These are phyloP conservation scores for Lobosporangium transversale DNA, from an alignment of 192 early-diverging fungal species.

Conservation along the genomic window DNA sequence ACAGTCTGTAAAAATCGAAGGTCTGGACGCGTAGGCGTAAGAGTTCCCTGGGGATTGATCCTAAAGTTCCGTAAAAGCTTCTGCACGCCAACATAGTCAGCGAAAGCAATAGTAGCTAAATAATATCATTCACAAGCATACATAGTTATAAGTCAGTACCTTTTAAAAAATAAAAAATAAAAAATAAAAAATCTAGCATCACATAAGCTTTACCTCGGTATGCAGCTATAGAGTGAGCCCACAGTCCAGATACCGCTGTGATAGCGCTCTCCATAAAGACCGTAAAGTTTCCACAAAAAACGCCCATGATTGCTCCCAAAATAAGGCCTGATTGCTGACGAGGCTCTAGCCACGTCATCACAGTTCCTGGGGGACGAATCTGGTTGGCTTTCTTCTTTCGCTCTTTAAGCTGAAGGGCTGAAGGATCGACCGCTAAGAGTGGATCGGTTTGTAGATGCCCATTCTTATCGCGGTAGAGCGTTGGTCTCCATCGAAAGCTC, in stretches of 20 bases:
- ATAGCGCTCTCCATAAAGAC: slow-evolving; percentile 67
- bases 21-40: slow-evolving; percentile 65
- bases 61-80: slow-evolving; percentile 64
- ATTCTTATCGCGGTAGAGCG: slow-evolving; percentile 31
- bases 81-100: slow-evolving; percentile 71
- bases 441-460: slow-evolving; percentile 35
- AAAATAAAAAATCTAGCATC: neutral
- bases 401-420: slow-evolving; percentile 4
- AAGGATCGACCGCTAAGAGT: slow-evolving; percentile 8
- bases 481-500: slow-evolving; percentile 29
- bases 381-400: slow-evolving; percentile 4
- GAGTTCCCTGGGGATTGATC: slow-evolving; percentile 60
- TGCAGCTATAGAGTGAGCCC: slow-evolving; percentile 70
- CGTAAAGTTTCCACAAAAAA: slow-evolving; percentile 72
- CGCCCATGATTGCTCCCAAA: slow-evolving; percentile 67
- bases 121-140: no score
- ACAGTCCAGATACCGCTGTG: slow-evolving; percentile 70
- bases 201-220: slow-evolving; percentile 62
- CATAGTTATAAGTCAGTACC: slow-evolving; percentile 9
- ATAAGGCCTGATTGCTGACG: slow-evolving; percentile 80
- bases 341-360: slow-evolving; percentile 75
- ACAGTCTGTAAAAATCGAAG: slow-evolving; percentile 69
- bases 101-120: slow-evolving; percentile 69
- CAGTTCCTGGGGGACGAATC: slow-evolving; percentile 52
- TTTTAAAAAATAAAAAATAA: neutral